Percentiles rank a stretch among this genome's conserved stretches.
Conservation (phyloP, 2,329 filamentous ascomycete genomes). For the Hypoxylon sp. region DNA sequence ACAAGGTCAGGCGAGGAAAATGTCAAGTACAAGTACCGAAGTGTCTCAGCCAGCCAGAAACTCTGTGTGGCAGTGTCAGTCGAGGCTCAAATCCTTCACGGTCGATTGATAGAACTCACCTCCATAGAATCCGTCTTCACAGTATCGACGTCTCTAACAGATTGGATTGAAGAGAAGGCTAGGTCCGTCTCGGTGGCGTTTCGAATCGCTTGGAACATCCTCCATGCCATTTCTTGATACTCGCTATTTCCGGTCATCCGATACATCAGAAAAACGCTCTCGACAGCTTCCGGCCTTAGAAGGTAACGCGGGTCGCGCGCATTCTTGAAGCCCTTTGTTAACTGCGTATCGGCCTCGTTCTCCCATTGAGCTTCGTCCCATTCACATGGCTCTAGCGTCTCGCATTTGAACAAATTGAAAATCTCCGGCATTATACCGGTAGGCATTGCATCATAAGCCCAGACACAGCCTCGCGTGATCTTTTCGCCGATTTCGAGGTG, state of each 20-base stretch:
- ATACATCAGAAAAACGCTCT: slow-evolving; percentile 69
- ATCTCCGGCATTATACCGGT: slow-evolving; percentile 73
- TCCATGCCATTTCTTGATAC: slow-evolving; percentile 67
- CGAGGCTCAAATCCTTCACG: slow-evolving; percentile 38
- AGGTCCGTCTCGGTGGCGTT: slow-evolving; percentile 63
- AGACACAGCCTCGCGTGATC: slow-evolving; percentile 70
- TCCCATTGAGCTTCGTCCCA: slow-evolving; percentile 58
- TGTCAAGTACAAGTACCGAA: slow-evolving; percentile 82
- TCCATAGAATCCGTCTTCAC: slow-evolving; percentile 52
- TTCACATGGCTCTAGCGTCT: slow-evolving; percentile 57
- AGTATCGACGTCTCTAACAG: slow-evolving; percentile 66
- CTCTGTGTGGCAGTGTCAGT: slow-evolving; percentile 71
- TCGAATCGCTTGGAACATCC: slow-evolving; percentile 66
- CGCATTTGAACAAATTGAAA: slow-evolving; percentile 64
- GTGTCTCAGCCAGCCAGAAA: slow-evolving; percentile 80
- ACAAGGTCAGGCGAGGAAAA: slow-evolving; percentile 76
- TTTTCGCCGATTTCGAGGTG: slow-evolving; percentile 64
- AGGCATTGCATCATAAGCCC: slow-evolving; percentile 69
- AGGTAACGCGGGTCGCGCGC: slow-evolving; percentile 65
- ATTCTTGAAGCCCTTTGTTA: slow-evolving; percentile 74
- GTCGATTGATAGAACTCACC: slow-evolving; percentile 33
- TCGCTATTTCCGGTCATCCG: slow-evolving; percentile 65
- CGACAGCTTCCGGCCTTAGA: slow-evolving; percentile 67
- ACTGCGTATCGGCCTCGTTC: slow-evolving; percentile 41
- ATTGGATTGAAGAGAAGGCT: slow-evolving; percentile 65